Evolutionary conservation across 2,329 filamentous ascomycete genomes (phyloP).

Genomic region (Talaromyces sp.): DNA sequence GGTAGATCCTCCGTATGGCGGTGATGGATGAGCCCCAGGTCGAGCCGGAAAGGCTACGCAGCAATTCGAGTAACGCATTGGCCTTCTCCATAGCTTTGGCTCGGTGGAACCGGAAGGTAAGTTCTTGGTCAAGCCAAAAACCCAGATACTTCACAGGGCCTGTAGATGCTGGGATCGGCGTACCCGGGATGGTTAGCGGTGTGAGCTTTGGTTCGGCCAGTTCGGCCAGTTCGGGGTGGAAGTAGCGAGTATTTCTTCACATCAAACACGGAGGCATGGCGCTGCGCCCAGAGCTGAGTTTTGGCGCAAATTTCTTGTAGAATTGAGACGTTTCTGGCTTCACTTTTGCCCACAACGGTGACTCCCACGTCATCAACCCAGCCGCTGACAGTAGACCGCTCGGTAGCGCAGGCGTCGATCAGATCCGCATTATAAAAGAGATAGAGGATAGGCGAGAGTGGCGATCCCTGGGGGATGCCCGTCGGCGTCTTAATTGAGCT

Average conservation of each 20-base stretch:
- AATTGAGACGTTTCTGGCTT: too few species aligned
- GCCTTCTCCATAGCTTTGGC: constrained; percentile 10
- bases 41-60: constrained; percentile 1
- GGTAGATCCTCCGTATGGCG: constrained; percentile 5
- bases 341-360: too few species aligned
- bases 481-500: constrained; percentile 7
- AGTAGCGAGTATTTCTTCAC: too few species aligned
- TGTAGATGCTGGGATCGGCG: too few species aligned
- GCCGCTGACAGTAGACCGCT: neutral
- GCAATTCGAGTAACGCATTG: neutral
- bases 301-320: too few species aligned
- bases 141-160: constrained; percentile 10
- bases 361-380: constrained; percentile 13
- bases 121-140: constrained; percentile 11
- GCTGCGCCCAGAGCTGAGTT: too few species aligned
- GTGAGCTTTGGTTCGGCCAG: too few species aligned
- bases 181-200: too few species aligned
- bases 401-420: constrained; percentile 11
- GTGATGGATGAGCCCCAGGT: constrained; percentile 2
- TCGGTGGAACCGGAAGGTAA: constrained; percentile 3
- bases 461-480: constrained; percentile 28
- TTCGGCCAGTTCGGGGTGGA: too few species aligned
- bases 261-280: too few species aligned
- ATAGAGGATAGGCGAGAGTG: constrained; percentile 29
- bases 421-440: constrained; percentile 32